Percentiles rank a stretch among this genome's conserved stretches.
Evolutionary conservation across 1,284 basidiomycete species (phyloP).

Genomic region (Apiotrichum montevideense): DNA sequence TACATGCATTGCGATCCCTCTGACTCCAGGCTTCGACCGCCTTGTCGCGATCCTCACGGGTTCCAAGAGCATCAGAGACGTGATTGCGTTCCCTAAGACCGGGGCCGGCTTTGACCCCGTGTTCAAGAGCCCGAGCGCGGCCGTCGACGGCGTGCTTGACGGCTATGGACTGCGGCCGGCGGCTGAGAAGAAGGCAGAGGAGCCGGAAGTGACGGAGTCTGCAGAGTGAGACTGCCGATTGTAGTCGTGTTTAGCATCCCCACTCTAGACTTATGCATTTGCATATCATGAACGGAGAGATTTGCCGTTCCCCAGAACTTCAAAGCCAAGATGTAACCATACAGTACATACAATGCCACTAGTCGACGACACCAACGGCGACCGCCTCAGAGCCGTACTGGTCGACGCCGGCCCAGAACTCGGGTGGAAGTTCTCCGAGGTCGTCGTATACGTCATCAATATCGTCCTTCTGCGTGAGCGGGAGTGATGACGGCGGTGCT

Average conservation of each 20-base stretch:
- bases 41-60: constrained; percentile 83
- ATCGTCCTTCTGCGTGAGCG: background rate
- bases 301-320: background rate
- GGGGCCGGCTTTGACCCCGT: constrained; percentile 75
- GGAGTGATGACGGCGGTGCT: background rate
- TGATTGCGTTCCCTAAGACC: constrained; percentile 94
- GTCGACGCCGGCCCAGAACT: constrained; percentile 29
- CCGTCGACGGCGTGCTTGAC: constrained; percentile 53
- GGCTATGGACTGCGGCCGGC: constrained; percentile 39
- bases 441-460: constrained; percentile 11
- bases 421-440: constrained; percentile 27
- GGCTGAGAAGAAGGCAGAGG: background rate
- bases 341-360: background rate
- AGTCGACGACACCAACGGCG: constrained; percentile 10
- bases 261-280: too few relatives aligned
- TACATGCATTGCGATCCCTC: constrained; percentile 9
- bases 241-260: too few relatives aligned
- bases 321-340: too few relatives aligned
- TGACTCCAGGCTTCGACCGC: constrained; percentile 71
- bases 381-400: background rate
- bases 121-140: constrained; percentile 74
- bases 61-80: constrained; percentile 78
- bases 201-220: background rate
- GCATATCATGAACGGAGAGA: too few relatives aligned
- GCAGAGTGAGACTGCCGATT: background rate